phyloP scores from a whole-genome alignment of 2,329 filamentous ascomycete genomes.

The Phyllosticta citribraziliensis region DNA sequence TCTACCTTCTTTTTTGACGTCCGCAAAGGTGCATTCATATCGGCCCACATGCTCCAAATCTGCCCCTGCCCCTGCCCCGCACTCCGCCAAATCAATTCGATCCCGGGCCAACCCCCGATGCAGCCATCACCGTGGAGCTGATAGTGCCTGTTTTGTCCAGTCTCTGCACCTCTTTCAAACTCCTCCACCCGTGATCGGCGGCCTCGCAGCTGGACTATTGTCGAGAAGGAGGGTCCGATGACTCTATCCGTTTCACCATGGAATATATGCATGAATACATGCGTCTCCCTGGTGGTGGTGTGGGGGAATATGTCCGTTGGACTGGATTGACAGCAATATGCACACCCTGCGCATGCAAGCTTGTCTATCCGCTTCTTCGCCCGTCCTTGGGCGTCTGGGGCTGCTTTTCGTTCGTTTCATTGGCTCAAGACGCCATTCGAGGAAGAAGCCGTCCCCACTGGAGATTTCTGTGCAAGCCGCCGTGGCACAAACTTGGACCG shows the following conservation, averaged over 20 bases:
- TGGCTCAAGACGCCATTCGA: not conserved
- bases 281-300: not conserved
- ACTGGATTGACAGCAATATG: not conserved
- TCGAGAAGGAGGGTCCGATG: not conserved
- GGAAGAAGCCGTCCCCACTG: not conserved
- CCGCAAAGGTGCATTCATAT: not conserved
- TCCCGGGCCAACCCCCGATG: not conserved
- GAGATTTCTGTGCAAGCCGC: not conserved
- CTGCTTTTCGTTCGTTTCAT: not conserved
- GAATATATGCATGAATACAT: not conserved
- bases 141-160: not conserved
- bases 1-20: not conserved
- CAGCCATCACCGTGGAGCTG: not conserved
- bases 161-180: not conserved
- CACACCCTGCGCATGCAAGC: not conserved
- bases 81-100: not conserved
- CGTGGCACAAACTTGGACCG: not conserved
- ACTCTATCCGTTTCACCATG: not conserved
- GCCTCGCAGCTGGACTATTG: not conserved
- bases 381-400: not conserved
- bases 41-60: not conserved
- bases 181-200: not conserved
- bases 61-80: not conserved
- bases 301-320: not conserved
- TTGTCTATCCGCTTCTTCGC: not conserved